Evolutionary conservation across 2,329 filamentous ascomycete species (phyloP).

Genomic region (Purpureocillium lavendulum): DNA sequence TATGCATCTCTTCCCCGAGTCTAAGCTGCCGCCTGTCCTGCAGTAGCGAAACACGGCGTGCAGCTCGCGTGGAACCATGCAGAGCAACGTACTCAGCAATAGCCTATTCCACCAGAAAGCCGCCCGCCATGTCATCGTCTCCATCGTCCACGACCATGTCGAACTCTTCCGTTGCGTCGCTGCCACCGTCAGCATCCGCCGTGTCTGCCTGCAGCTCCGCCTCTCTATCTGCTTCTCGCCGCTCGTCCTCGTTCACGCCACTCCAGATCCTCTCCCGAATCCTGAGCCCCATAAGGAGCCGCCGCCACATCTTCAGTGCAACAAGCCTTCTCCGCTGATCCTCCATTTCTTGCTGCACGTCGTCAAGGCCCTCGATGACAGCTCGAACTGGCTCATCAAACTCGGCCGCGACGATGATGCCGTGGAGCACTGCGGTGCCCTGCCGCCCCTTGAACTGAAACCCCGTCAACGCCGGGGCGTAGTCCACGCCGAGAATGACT

Average conservation of each 20-base stretch:
- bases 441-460: slow-evolving; percentile 82
- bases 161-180: slow-evolving; percentile 35
- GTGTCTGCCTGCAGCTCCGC: slow-evolving; percentile 25
- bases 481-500: slow-evolving; percentile 70
- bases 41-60: too few relatives aligned
- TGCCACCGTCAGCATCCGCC: slow-evolving; percentile 25
- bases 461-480: slow-evolving; percentile 80
- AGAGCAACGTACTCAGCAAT: background rate
- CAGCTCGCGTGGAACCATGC: too few relatives aligned
- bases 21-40: too few relatives aligned
- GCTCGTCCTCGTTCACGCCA: slow-evolving; percentile 40
- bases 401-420: slow-evolving; percentile 67
- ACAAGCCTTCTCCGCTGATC: slow-evolving; percentile 64
- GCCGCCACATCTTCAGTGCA: slow-evolving; percentile 57
- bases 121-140: slow-evolving; percentile 33
- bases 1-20: too few relatives aligned
- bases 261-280: slow-evolving; percentile 67
- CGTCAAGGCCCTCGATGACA: slow-evolving; percentile 58
- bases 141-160: slow-evolving; percentile 31
- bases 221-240: slow-evolving; percentile 27
- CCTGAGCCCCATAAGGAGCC: slow-evolving; percentile 68
- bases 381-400: slow-evolving; percentile 63
- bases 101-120: slow-evolving; percentile 31
- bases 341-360: slow-evolving; percentile 56
- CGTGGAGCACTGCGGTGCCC: slow-evolving; percentile 75